Evolutionary conservation across 768 basidiomycete species (phyloP), one percentile per base, ranked within the genome.

Genomic region (Boletus rufocinnamomeus): DNA sequence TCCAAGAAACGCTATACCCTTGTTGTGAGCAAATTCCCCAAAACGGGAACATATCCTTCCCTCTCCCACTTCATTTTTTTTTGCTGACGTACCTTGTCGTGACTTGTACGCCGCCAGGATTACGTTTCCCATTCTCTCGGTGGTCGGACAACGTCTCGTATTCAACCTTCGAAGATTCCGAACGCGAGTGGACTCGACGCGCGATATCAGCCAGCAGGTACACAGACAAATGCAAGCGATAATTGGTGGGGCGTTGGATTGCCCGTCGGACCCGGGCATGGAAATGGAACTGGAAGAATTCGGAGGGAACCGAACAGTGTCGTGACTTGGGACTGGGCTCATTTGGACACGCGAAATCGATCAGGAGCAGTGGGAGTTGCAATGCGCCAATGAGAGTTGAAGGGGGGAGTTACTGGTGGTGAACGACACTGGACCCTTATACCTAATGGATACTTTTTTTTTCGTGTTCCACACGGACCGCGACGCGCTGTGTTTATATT

Each of bases 141-240:
- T 69, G 41, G 56, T 58, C 49, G 70, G 55, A 50, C 71, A 58
- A 57, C 72, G 62, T 47, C 69, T 64, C 52, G 66, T 63, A 35
- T 57, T 64, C 55, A 70, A 64, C 55, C 63, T 64, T 17, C 57
- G 54, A 14, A 28, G 40, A 60, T 61, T 66, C 4, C 56, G 49
- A 23, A 17, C 27, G 21, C 51, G 6, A 1, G 49, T 47, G 0
- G 51, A 64, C 32, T 41, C 56, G 40, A 67, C 52, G 2, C 41
- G 40, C 48, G 52, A 71, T 13, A 3, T 69, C 23, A 67, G 51
- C 32, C 48, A 27, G 4, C 50, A 64, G 28, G 32, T 64, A 23
- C 43, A 28, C 10, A 25, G 65, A 53, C 65, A 66, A n/a, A 16
- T 66, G 13, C 58, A 56, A 7, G 53, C 34, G 21, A 41, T 66